Conservation (phyloP, 805 yeast species). For the Phaffomyces thermotolerans region DNA sequence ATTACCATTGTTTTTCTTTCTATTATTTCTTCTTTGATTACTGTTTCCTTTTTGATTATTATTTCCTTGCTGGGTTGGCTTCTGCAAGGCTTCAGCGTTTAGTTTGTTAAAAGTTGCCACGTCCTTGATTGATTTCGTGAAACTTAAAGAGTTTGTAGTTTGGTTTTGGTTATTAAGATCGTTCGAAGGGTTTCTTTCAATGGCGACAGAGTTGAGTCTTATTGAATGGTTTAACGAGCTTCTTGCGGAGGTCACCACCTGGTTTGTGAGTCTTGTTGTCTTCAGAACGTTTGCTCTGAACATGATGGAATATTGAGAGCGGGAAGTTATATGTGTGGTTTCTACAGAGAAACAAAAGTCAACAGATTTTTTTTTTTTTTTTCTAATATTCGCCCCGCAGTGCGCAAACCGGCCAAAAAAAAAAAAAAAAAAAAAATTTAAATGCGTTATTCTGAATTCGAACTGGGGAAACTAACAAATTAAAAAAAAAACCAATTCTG, state of each 20-base stretch:
- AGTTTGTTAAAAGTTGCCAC: conserved; percentile 21
- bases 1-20: conserved; percentile 2
- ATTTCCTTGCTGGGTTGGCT: neutral
- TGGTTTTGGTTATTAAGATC: conserved; percentile 16
- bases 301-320: conserved; percentile 7
- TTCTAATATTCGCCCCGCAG: neutral
- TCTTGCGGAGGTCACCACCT: conserved; percentile 32
- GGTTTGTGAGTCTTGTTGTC: conserved; percentile 33
- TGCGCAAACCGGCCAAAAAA: neutral
- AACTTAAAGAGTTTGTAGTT: conserved; percentile 17
- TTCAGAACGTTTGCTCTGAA: conserved; percentile 23
- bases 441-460: too few species aligned
- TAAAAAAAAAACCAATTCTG: too few species aligned
- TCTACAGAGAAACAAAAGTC: neutral
- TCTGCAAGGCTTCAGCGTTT: neutral
- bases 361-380: neutral
- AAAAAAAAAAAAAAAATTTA: too few species aligned
- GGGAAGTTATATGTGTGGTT: neutral
- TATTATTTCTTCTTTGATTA: neutral
- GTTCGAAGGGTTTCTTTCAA: conserved; percentile 24
- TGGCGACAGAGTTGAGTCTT: conserved; percentile 30
- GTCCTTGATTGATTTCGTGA: conserved; percentile 24
- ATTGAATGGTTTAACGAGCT: conserved; percentile 32
- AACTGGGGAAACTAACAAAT: too few species aligned
- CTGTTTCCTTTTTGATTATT: conserved; percentile 1